Evolutionary conservation across 768 basidiomycete genomes (phyloP), one percentile per base, ranked within the genome.

Genomic region (Pleurotus citrinopileatus): DNA sequence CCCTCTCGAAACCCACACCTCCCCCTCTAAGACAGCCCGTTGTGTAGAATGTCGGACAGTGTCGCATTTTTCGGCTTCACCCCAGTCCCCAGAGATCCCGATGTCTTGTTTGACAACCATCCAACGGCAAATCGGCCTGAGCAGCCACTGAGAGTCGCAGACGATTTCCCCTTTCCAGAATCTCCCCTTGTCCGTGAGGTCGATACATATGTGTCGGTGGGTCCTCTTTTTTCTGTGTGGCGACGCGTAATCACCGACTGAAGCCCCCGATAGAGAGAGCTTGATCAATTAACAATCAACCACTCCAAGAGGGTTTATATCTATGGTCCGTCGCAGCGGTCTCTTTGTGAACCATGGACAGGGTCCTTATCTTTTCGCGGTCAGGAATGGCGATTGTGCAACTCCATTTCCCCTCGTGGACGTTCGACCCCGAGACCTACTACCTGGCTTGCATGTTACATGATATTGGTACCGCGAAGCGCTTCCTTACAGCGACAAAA

Each of bases 361-460:
- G 36, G 32, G 34, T 27, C 52, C 28, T 40, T 38, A 17, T 42
- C 15, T n/a, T n/a, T 15, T 25, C 38, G 9, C 37, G 37, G 12
- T 26, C 57, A 81, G 80, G 76, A n/a, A 70, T 74, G 10, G 78
- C 80, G 12, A 69, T 81, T 34, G 71, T 67, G 9, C 68, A 69
- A 59, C 72, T 67, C 4, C 77, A 79, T 59, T 80, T 81, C 60
- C 75, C 75, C 13, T 54, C 65, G 8, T 79, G 77, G 76, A 55
- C 65, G n/a, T 78, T 72, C 64, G 53, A 43, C 34, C 42, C 44
- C n/a, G 75, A 79, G 69, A 76, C 78, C 22, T 79, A 78, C 63
- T 80, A 75, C 62, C 67, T 81, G 29, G 67, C 76, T 27, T 80
- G 78, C 58, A 67, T 81, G 22, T 67, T 81, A 55, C 80, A 81